These are phyloP conservation scores for Strobilomyces dryophilus DNA, from an alignment of 768 basidiomycete genomes.

Conservation along the genomic window DNA sequence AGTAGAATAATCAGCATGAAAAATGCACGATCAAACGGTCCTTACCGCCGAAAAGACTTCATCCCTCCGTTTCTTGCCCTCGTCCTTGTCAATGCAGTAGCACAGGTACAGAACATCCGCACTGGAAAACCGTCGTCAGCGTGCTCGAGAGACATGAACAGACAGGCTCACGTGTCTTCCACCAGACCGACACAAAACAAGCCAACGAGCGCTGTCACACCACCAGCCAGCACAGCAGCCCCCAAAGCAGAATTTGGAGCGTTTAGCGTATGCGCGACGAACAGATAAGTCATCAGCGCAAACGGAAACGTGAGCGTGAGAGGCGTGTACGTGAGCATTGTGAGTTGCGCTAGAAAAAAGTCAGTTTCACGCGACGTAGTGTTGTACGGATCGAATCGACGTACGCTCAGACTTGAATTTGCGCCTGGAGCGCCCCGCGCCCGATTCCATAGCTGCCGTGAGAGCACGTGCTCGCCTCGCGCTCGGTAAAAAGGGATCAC, in stretches of 20 bases:
- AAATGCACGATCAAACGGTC: background rate
- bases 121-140: conserved; percentile 27
- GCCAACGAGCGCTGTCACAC: conserved; percentile 76
- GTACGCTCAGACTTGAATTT: conserved; percentile 58
- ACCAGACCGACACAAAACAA: conserved; percentile 81
- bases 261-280: conserved; percentile 76
- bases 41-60: conserved; percentile 57
- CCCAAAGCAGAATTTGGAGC: conserved; percentile 71
- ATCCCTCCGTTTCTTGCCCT: conserved; percentile 44
- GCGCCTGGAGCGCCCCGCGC: conserved; percentile 37
- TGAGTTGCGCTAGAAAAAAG: conserved; percentile 49
- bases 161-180: conserved; percentile 57
- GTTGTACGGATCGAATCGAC: conserved; percentile 17
- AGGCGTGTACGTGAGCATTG: conserved; percentile 68
- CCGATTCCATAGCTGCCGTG: conserved; percentile 51
- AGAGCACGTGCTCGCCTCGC: conserved; percentile 54
- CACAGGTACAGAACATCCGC: conserved; percentile 66
- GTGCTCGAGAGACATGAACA: background rate
- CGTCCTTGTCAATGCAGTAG: conserved; percentile 60
- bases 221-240: conserved; percentile 72
- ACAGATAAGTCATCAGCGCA: conserved; percentile 77
- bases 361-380: background rate
- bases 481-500: conserved; percentile 61
- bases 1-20: conserved; percentile 4
- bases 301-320: conserved; percentile 79